Percentiles rank a stretch among this genome's conserved stretches.
Conservation (phyloP, 129 eudicot genomes). For the Kitagawia praeruptora region DNA sequence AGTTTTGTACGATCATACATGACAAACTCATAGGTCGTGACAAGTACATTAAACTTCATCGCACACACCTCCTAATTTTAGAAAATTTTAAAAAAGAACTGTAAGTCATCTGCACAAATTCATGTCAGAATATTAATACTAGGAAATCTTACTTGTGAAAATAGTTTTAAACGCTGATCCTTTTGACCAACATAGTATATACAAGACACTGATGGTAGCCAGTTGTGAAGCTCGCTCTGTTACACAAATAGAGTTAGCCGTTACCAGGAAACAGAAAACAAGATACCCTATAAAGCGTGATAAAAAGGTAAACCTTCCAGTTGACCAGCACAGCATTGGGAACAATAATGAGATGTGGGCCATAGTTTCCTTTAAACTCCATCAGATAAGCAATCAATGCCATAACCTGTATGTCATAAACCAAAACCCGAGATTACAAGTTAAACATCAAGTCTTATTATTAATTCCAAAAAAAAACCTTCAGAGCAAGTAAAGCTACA, state of each 20-base stretch:
- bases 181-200: slow-evolving; percentile 85
- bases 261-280: background rate
- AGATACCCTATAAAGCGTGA: background rate
- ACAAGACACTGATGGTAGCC: slow-evolving; percentile 95
- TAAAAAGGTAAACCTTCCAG: slow-evolving; percentile 66
- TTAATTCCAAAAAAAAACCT: background rate
- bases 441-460: background rate
- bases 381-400: slow-evolving; percentile 92
- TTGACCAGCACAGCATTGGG: slow-evolving; percentile 98
- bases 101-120: slow-evolving; percentile 9
- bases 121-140: background rate
- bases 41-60: slow-evolving; percentile 92
- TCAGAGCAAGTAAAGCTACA: background rate
- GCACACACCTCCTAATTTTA: slow-evolving; percentile 67
- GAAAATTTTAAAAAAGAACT: background rate
- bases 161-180: slow-evolving; percentile 83
- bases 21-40: slow-evolving; percentile 93
- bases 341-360: slow-evolving; percentile 97
- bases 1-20: slow-evolving; percentile 91
- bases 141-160: slow-evolving; percentile 70
- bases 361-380: slow-evolving; percentile 98
- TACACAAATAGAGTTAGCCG: slow-evolving; percentile 18
- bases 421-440: background rate
- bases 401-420: slow-evolving; percentile 61
- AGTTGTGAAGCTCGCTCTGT: slow-evolving; percentile 87